phyloP scores from a whole-genome alignment of 441 rosid species.

The Pelargonium citronellum region DNA sequence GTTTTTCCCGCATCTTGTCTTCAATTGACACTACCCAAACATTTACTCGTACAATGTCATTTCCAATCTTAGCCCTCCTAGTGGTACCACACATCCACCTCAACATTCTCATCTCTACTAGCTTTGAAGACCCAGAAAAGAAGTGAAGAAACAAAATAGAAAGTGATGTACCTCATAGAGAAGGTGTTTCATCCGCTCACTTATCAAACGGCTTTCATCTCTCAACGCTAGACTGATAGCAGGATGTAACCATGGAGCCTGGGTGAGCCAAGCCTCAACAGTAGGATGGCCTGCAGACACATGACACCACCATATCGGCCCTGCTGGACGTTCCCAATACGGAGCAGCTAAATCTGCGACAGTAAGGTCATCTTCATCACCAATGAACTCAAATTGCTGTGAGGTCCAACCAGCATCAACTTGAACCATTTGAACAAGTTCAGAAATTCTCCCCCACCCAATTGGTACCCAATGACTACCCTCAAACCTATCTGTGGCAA shows the following conservation, averaged over 20 bases:
- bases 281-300: conserved; percentile 52
- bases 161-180: conserved; percentile 81
- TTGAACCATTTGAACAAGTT: conserved; percentile 61
- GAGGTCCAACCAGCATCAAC: conserved; percentile 61
- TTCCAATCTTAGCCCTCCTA: no score
- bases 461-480: conserved; percentile 77
- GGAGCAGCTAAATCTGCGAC: conserved; percentile 94
- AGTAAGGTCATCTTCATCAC: conserved; percentile 54
- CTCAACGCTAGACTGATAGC: conserved; percentile 87
- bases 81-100: no score
- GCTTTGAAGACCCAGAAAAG: no score
- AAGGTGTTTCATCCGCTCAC: conserved; percentile 91
- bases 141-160: no score
- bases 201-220: conserved; percentile 73
- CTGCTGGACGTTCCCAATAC: conserved; percentile 84
- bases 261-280: conserved; percentile 59
- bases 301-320: conserved; percentile 97
- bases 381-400: conserved; percentile 42
- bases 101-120: no score
- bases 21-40: no score
- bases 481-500: conserved; percentile 38
- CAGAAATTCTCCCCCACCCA: conserved; percentile 85
- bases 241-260: conserved; percentile 91
- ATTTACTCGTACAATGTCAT: no score
- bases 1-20: no score